phyloP scores from a whole-genome alignment of 306 rosid genomes.

The Astragalus membranaceus region DNA sequence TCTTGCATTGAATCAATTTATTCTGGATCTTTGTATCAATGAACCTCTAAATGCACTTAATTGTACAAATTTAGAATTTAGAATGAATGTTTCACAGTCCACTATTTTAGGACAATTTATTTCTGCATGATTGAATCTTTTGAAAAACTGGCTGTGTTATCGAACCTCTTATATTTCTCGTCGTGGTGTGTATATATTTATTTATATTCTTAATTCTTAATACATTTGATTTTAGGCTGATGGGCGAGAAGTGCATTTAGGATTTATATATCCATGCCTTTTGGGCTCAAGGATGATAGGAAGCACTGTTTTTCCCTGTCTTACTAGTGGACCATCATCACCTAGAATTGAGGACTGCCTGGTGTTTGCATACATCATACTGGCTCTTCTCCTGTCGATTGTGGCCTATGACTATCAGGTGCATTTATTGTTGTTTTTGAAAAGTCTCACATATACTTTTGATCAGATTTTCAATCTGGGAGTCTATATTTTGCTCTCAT shows the following conservation, averaged over 20 bases:
- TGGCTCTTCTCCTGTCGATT: conserved; percentile 60
- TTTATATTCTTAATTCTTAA: background rate
- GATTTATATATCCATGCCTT: conserved; percentile 75
- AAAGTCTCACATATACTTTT: conserved; percentile 8
- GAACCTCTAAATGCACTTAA: conserved; percentile 7
- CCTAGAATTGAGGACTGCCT: conserved; percentile 75
- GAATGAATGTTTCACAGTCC: background rate
- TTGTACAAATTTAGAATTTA: conserved; percentile 2
- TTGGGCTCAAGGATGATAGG: conserved; percentile 90
- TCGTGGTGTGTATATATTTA: background rate
- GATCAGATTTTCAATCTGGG: background rate
- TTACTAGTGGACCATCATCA: conserved; percentile 63
- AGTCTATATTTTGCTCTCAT: conserved; percentile 16
- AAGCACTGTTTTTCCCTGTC: conserved; percentile 80
- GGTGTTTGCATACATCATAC: conserved; percentile 41
- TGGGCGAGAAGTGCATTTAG: conserved; percentile 86
- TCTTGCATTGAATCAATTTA: conserved; percentile 6
- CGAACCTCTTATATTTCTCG: background rate
- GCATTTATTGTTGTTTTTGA: background rate
- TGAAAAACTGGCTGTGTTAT: conserved; percentile 2
- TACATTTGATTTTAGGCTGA: conserved; percentile 64
- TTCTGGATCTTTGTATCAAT: conserved; percentile 8
- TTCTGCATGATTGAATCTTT: background rate
- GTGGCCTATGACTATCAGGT: conserved; percentile 94
- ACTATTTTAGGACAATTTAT: background rate